A percentile compares a stretch with the other conserved stretches of the same genome.
phyloP scores from a whole-genome alignment of 768 basidiomycete species.

The Calocera cornea region DNA sequence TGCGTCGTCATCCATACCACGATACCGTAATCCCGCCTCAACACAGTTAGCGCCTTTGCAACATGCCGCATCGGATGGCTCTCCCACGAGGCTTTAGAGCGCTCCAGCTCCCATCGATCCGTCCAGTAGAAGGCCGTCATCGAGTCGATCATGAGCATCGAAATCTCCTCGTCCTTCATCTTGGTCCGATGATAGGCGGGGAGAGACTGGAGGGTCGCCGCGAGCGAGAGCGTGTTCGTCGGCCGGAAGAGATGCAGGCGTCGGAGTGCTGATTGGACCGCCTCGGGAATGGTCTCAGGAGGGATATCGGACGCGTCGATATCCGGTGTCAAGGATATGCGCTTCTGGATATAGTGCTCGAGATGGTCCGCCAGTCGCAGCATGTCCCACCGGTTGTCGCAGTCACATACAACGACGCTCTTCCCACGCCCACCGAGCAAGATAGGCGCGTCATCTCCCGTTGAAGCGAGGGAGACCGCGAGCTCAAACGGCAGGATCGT shows the following conservation, averaged over 20 bases:
- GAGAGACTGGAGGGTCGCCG: constrained; percentile 47
- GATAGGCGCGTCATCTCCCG: constrained; percentile 10
- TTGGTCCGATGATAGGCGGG: constrained; percentile 37
- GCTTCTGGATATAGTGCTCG: constrained; percentile 35
- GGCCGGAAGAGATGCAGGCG: constrained; percentile 59
- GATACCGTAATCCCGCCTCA: not conserved
- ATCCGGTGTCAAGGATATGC: constrained; percentile 23
- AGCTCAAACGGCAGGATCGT: constrained; percentile 39
- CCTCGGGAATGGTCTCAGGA: constrained; percentile 15
- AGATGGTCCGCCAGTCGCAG: constrained; percentile 28
- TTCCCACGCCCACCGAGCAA: constrained; percentile 47
- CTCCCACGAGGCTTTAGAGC: not conserved
- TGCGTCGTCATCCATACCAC: not conserved
- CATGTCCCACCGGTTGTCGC: constrained; percentile 51
- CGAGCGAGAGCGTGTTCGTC: constrained; percentile 51
- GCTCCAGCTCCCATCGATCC: constrained; percentile 54
- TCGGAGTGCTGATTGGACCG: constrained; percentile 30
- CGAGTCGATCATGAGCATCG: constrained; percentile 60
- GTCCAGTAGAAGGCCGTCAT: constrained; percentile 65
- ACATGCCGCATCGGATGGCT: not conserved
- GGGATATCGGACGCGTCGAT: not conserved
- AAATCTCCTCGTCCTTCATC: constrained; percentile 43
- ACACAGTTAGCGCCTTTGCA: not conserved
- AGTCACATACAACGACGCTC: constrained; percentile 55
- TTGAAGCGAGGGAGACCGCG: constrained; percentile 9